Conservation (phyloP, 106 monocot genomes). For the Cymbidium sinense region DNA sequence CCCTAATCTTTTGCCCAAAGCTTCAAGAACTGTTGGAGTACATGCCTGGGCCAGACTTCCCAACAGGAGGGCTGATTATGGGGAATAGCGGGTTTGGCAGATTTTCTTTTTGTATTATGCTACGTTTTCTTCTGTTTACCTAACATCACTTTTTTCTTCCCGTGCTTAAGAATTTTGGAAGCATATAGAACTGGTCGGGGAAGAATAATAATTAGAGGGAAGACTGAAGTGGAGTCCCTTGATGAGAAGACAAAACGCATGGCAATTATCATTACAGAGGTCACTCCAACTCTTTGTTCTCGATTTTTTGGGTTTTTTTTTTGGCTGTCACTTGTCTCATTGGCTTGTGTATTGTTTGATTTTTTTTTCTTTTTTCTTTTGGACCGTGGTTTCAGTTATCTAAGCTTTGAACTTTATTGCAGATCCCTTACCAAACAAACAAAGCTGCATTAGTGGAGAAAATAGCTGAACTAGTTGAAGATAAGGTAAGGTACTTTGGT, state of each 20-base stretch:
- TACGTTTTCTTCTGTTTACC: not conserved
- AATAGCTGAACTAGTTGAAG: constrained; percentile 96
- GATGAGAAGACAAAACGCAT: constrained; percentile 74
- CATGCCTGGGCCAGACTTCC: constrained; percentile 99
- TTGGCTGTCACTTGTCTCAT: constrained; percentile 1
- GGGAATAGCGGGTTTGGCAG: constrained; percentile 76
- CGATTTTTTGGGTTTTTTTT: not conserved
- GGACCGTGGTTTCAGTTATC: not conserved
- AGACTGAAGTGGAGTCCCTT: constrained; percentile 81
- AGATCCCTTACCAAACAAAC: constrained; percentile 96
- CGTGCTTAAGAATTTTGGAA: constrained; percentile 63
- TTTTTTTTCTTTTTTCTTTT: not conserved
- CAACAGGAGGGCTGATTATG: constrained; percentile 94
- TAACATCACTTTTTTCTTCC: constrained; percentile 2
- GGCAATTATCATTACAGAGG: constrained; percentile 92
- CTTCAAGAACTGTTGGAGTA: constrained; percentile 95
- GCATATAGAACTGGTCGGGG: constrained; percentile 96
- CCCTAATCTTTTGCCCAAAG: constrained; percentile 22
- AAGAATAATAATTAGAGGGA: constrained; percentile 82
- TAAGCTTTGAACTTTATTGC: constrained; percentile 20
- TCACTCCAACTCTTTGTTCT: constrained; percentile 9
- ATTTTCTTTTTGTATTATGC: not conserved
- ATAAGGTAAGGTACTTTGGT: constrained; percentile 72
- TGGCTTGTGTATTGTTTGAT: not conserved
- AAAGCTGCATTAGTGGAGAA: constrained; percentile 85